Evolutionary conservation across 192 early-diverging fungal genomes (phyloP).

Genomic region (Rhizophagus sp.): DNA sequence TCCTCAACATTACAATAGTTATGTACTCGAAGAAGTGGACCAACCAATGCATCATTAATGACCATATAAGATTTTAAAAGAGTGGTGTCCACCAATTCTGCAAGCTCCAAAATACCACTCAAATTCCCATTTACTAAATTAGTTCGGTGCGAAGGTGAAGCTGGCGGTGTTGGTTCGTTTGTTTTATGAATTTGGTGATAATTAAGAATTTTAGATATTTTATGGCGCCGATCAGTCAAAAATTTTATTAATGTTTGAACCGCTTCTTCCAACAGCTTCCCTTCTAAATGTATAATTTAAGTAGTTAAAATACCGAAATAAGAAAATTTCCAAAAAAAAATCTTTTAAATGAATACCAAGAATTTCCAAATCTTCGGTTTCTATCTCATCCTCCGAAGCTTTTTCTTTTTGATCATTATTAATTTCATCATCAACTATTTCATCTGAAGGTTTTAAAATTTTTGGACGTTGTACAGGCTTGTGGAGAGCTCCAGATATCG

Average conservation of each 20-base stretch:
- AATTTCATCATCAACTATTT: background rate
- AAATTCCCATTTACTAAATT: slow-evolving; percentile 40
- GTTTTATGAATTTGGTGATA: slow-evolving; percentile 24
- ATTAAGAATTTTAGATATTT: slow-evolving; percentile 59
- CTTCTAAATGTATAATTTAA: slow-evolving; percentile 39
- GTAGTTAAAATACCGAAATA: background rate
- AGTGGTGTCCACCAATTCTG: slow-evolving; percentile 84
- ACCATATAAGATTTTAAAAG: slow-evolving; percentile 88
- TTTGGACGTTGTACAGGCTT: background rate
- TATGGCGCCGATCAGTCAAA: slow-evolving; percentile 82
- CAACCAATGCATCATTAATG: slow-evolving; percentile 83
- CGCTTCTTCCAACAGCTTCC: slow-evolving; percentile 58
- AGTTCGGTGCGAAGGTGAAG: slow-evolving; percentile 31
- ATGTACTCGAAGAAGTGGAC: slow-evolving; percentile 84
- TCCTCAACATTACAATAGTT: slow-evolving; percentile 90
- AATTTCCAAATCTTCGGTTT: background rate
- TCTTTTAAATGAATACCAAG: background rate
- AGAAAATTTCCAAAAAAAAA: slow-evolving; percentile 14
- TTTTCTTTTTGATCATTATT: background rate
- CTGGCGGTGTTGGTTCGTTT: slow-evolving; percentile 23
- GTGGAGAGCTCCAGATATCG: slow-evolving; percentile 64
- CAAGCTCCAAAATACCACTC: slow-evolving; percentile 38
- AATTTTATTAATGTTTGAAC: slow-evolving; percentile 79
- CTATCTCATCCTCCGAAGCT: background rate
- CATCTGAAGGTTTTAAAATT: background rate